Percentiles rank a stretch among this genome's conserved stretches.
Conservation (phyloP, 441 rosid genomes). For the Aleurites moluccanus region DNA sequence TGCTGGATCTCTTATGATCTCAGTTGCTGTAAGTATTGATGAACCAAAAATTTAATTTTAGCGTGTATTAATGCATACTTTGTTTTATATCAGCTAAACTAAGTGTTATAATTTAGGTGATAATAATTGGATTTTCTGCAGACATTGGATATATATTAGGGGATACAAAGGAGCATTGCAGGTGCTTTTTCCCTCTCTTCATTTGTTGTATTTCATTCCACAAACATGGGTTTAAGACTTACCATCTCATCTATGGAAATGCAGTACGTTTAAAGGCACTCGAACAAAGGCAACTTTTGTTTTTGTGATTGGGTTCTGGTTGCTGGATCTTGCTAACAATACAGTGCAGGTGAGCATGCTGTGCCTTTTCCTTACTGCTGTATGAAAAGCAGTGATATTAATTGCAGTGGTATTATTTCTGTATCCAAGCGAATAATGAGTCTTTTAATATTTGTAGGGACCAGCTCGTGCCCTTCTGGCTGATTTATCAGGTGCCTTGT, state of each 20-base stretch:
- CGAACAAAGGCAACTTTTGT: conserved; percentile 82
- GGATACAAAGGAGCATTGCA: conserved; percentile 89
- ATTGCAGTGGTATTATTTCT: neutral
- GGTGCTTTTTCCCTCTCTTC: conserved; percentile 43
- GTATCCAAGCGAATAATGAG: conserved; percentile 15
- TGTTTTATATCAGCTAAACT: conserved; percentile 43
- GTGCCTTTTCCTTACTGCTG: neutral
- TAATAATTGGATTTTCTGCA: conserved; percentile 95
- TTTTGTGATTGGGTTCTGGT: conserved; percentile 91
- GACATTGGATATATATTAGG: conserved; percentile 91
- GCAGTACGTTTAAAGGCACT: conserved; percentile 85
- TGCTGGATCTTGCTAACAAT: conserved; percentile 97
- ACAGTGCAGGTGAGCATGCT: conserved; percentile 71
- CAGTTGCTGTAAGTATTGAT: conserved; percentile 65
- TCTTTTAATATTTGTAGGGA: conserved; percentile 50
- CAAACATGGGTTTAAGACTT: conserved; percentile 5
- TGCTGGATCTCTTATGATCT: conserved; percentile 84
- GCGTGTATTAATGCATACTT: conserved; percentile 15
- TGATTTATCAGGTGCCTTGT: conserved; percentile 69
- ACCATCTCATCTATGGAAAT: conserved; percentile 25
- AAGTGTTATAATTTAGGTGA: conserved; percentile 77
- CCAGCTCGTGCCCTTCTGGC: conserved; percentile 98
- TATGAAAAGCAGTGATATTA: neutral
- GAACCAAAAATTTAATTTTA: conserved; percentile 13
- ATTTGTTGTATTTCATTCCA: conserved; percentile 25